phyloP scores from a whole-genome alignment of 441 rosid genomes.

The Rhodomyrtus psidioides region DNA sequence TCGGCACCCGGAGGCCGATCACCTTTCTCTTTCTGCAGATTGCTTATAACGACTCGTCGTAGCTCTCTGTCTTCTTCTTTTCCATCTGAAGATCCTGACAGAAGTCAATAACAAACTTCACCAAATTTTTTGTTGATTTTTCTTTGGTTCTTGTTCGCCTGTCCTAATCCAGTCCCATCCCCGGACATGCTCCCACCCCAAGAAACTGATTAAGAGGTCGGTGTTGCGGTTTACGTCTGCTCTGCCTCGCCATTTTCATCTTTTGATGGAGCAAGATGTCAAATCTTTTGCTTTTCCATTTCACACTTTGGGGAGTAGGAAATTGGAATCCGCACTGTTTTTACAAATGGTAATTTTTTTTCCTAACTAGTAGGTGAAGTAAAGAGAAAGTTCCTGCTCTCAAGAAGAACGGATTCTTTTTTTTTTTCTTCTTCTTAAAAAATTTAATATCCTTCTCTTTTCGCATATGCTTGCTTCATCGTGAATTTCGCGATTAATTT shows the following conservation, averaged over 20 bases:
- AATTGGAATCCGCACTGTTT: background rate
- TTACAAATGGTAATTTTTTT: background rate
- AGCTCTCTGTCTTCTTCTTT: background rate
- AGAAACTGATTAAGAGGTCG: conserved; percentile 3
- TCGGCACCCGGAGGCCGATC: background rate
- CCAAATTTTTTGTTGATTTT: conserved; percentile 20
- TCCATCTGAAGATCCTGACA: background rate
- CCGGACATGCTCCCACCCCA: conserved; percentile 14
- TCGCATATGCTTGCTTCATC: background rate
- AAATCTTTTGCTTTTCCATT: background rate
- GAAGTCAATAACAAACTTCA: conserved; percentile 44
- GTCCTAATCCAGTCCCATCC: conserved; percentile 15
- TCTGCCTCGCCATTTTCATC: background rate
- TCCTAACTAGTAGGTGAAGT: background rate
- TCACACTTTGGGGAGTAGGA: background rate
- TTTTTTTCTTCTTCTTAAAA: background rate
- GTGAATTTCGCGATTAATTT: background rate
- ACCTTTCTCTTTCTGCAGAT: background rate
- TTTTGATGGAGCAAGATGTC: background rate
- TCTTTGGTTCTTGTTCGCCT: conserved; percentile 31
- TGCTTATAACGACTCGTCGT: background rate
- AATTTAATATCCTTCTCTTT: background rate
- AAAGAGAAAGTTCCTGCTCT: background rate
- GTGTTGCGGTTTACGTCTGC: background rate
- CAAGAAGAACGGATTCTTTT: background rate